phyloP scores from a whole-genome alignment of 139 green algal genomes.

The Chlorella sp. region DNA sequence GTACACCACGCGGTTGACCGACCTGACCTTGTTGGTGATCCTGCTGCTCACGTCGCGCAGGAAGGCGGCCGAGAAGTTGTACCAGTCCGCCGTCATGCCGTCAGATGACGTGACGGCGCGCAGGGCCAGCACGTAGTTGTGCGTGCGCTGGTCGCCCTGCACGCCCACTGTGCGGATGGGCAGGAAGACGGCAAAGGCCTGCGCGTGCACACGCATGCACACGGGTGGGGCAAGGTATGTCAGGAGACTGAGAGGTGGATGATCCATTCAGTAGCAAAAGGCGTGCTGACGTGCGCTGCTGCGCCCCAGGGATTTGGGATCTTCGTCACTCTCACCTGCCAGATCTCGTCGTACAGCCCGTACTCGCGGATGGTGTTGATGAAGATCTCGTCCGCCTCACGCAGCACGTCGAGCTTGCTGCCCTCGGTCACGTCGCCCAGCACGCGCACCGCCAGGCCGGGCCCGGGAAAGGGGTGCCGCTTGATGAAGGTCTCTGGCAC shows the following conservation, averaged over 20 bases:
- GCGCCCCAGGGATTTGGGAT: too few species aligned
- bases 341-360: conserved; percentile 98
- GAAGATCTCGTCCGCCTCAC: conserved; percentile 94
- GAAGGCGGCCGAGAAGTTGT: conserved; percentile 89
- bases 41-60: conserved; percentile 78
- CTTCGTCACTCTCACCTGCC: conserved; percentile 70
- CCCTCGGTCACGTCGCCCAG: conserved; percentile 90
- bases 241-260: too few species aligned
- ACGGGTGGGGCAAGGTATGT: too few species aligned
- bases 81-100: conserved; percentile 99
- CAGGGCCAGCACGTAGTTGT: conserved; percentile 90
- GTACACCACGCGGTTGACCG: conserved; percentile 96
- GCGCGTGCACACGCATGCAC: too few species aligned
- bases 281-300: too few species aligned
- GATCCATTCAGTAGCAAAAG: too few species aligned
- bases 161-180: conserved; percentile 81
- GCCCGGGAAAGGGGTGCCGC: conserved; percentile 96
- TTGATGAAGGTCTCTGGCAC: conserved; percentile 80
- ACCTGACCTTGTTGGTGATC: conserved; percentile 91
- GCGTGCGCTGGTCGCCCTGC: conserved; percentile 92
- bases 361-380: conserved; percentile 89
- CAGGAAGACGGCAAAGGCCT: conserved; percentile 98
- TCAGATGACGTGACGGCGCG: conserved; percentile 82
- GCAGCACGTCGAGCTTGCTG: conserved; percentile 60
- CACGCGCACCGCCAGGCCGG: conserved; percentile 91